Evolutionary conservation across 1,139 yeast genomes (phyloP), one percentile per base, ranked within the genome.

Genomic region (Geotrichum histeridarum): DNA sequence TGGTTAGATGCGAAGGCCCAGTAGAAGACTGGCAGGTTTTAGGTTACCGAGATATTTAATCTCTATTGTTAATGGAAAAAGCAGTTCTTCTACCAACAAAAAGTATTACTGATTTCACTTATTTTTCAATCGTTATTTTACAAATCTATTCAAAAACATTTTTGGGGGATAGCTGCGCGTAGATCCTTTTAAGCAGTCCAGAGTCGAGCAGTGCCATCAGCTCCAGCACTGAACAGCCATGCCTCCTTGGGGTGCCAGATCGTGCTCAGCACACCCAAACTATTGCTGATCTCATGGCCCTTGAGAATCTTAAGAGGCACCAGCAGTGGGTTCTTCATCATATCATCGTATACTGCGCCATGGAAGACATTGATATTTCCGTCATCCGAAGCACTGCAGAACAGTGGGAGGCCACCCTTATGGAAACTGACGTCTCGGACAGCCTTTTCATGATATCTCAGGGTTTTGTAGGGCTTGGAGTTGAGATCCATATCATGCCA

Each of bases 241-340:
- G 99, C 97, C 72, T 94, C 98, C 67, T 85, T 84, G 61, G 99
- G 98, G 77, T 94, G 99, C 99, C 99, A 93, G 53, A 81, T 80
- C 54, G 86, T 80, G 68, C 84, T 87, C 67, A 93, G 77, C n/a
- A 93, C 95, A 65, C 99, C 99, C 59, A 93, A 75, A 67, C 87
- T 84, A 66, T 81, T 81, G 37, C 81, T 75, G 52, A 89, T 79
- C 69, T 84, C 84, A 73, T 93, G 99, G n/a, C 98, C 99, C 50
- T 86, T 82, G 67, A 94, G 77, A 69, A 91, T 90, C 80, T 93
- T 94, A 72, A 94, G 80, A 53, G 99, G 99, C 50, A 93, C 99
- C 64, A 93, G 81, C 70, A 93, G 77, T 58, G 99, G 98, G 71
- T 91, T 93, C 63, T 95, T 87, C 89, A 90, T 84, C 71, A 88